Evolutionary conservation across 441 rosid genomes (phyloP), one percentile per base, ranked within the genome.

Genomic region (Theobroma grandiflorum): DNA sequence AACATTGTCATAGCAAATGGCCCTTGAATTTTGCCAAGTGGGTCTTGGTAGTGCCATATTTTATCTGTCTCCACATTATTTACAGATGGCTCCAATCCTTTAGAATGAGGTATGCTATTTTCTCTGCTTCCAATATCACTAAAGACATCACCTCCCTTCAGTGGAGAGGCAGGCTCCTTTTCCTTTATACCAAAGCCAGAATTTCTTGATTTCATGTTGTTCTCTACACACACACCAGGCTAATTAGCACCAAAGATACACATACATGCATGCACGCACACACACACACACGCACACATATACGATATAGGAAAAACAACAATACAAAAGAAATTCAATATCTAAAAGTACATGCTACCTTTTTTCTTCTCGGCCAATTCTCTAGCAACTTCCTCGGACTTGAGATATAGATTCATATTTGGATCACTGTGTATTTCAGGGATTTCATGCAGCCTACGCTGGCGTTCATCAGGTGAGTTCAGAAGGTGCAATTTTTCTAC

Each of bases 11-110:
- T 80, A 57, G 92, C 57, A 89, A 97, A 97, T 53, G 99, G 99
- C 71, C 99, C 99, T 81, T 96, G 99, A 82, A 85, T 80, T 85
- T 87, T 95, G 83, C 96, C 97, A 70, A 71, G 80, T 67, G 99
- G 99, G 81, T 97, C 99, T 86, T 87, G 91, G 84, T 97, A 96
- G 84, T 82, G 92, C 99, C 99, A 97, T 75, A 91, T 75, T 72
- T 87, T 94, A 69, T 86, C 88, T 1, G 78, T 84, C 87, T 92
- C 97, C 14, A 72, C 75, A 78, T 89, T 86, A 77, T 74, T 73
- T 77, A 80, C 81, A 58, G 88, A 80, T 66, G 79, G 88, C 82
- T 88, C 90, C 74, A 72, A 77, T 58, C 84, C 88, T 20, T 85
- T 61, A 77, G 91, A 76, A 77, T 80, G 88, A 65, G 86, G 49